Evolutionary conservation across 2,329 filamentous ascomycete species (phyloP), one percentile per base, ranked within the genome.

Genomic region (Hypoxylon sp.): DNA sequence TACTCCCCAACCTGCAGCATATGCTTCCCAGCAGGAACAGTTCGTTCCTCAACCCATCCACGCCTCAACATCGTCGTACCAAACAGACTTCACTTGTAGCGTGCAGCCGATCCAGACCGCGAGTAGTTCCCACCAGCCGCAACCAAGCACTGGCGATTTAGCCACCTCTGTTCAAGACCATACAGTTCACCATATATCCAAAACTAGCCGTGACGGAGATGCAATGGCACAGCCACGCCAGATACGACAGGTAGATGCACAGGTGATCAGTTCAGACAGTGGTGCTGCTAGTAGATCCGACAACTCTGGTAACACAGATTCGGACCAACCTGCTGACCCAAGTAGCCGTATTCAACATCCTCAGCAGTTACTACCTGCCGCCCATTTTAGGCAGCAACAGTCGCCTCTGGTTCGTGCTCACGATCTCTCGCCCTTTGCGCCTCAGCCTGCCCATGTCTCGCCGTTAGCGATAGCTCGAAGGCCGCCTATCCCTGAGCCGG

Each of bases 361-460:
- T 56, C 75, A 76, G 47, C 76, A 75, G 71, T 78, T 75, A 69
- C 75, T 78, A 63, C 74, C 77, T 72, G 81, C 74, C 75, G 76
- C 77, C 70, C 75, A 74, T 74, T 78, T 75, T 74, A 81, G 73
- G 68, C 78, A 75, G 71, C 82, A 77, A 70, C 80, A 86, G 54
- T 85, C 90, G 67, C 88, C 89, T 55, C 81, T 94, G 62, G 84
- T 94, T 72, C 88, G 89, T 74, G 90, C 89, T 71, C 90, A 94
- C 75, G 90, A 94, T 73, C 87, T 89, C 53, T 90, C 89, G 34
- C 91, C 90, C 43, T 81, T 90, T 74, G 92, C 92, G 54, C 91
- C 92, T 25, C 91, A 92, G 74, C 91, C 92, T 56, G 88, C 89
- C 51, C 90, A 92, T 74, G 88, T 88, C 68, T 84, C 91, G 76